Evolutionary conservation across 768 basidiomycete species (phyloP).

Genomic region (Xerocomellus chrysenteron): DNA sequence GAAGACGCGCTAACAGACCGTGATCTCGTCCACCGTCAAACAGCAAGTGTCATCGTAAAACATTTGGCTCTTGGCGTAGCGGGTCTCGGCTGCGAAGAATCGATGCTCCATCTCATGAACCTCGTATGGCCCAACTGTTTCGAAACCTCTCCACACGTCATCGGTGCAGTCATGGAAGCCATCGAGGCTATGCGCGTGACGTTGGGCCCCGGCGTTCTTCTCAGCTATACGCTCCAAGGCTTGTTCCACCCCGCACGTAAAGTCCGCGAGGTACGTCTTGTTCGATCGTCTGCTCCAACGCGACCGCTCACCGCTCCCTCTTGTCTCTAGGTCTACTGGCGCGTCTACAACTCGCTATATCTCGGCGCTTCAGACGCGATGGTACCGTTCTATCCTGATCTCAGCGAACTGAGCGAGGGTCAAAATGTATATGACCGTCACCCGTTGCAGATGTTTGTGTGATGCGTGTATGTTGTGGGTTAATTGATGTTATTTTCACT

Average conservation of each 20-base stretch:
- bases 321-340: conserved; percentile 71
- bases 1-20: conserved; percentile 98
- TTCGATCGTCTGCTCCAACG: not conserved
- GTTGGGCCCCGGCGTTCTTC: conserved; percentile 86
- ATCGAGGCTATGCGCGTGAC: conserved; percentile 97
- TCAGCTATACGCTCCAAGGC: conserved; percentile 92
- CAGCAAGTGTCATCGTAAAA: conserved; percentile 97
- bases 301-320: conserved; percentile 1
- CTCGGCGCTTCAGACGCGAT: conserved; percentile 88
- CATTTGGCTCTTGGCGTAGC: conserved; percentile 96
- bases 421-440: conserved; percentile 88
- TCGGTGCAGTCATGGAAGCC: conserved; percentile 97
- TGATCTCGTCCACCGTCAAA: conserved; percentile 97
- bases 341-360: conserved; percentile 92
- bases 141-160: conserved; percentile 97
- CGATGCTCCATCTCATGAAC: conserved; percentile 96
- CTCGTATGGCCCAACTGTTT: conserved; percentile 99
- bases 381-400: conserved; percentile 93
- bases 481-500: conserved; percentile 3
- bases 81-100: conserved; percentile 96
- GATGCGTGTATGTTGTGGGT: conserved; percentile 19
- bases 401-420: conserved; percentile 87
- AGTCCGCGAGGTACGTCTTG: conserved; percentile 80
- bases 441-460: conserved; percentile 82
- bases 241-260: conserved; percentile 97